Base-by-base conservation (phyloP, 129 eudicot genomes). In the Flaveria trinervia region DNA sequence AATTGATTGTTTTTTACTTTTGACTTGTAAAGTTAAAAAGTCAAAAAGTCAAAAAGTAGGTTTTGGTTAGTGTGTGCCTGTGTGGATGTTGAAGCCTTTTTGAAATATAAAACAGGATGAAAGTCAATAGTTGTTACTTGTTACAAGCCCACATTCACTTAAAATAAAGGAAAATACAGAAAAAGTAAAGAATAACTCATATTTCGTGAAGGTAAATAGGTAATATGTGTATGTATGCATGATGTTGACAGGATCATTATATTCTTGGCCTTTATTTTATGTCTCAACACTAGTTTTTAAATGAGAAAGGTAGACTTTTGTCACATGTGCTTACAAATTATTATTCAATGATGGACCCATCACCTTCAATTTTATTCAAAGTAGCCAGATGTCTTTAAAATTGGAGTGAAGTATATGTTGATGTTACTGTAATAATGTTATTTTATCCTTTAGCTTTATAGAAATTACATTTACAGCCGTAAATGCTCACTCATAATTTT, bases 261-360 rank as follows among this genome's bases (percentile, higher is more conserved):
- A 73, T 72, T 64, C 74, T 65, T 30, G 30, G 78, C 68, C 45
- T n/a, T 74, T 66, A 77, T 14, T 11, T 71, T 60, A 50, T 62
- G 79, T 79, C 83, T 71, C 78, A 79, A 71, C 72, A 36, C 52
- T 70, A 80, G 71, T 80, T 80, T 80, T 74, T 80, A 69, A 80
- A 67, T 75, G 84, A 46, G 62, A 80, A 80, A 80, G 68, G 84
- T 71, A 74, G 80, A 80, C 80, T 80, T 80, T 80, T 74, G 84
- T 46, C 65, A 74, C 84, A 80, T 56, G 74, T 80, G 65, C 71
- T 44, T 80, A 74, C 80, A 80, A 80, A 80, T 74, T 80, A 74
- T 80, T 80, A 74, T 80, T 80, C 84, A 80, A 80, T 68, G 56
- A 73, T 80, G 80, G 84, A 80, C 80, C 84, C 69, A 75, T 74